Evolutionary conservation across 768 basidiomycete genomes (phyloP).

Genomic region (Boletus pseudo-olivaceus): DNA sequence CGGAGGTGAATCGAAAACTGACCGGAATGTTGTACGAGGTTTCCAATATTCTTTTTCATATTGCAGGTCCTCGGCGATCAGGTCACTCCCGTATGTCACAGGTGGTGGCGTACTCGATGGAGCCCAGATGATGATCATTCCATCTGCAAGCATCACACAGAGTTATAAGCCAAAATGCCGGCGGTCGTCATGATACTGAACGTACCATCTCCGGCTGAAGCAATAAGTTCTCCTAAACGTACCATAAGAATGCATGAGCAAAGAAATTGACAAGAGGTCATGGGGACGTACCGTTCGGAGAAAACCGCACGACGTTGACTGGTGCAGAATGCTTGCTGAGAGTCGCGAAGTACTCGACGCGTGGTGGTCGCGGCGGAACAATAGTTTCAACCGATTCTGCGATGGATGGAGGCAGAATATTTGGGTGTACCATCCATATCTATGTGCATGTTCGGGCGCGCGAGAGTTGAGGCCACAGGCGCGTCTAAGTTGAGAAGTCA

Average conservation of each 20-base stretch:
- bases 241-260: conserved; percentile 1
- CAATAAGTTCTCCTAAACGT: conserved; percentile 75
- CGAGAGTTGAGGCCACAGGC: conserved; percentile 5
- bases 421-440: conserved; percentile 95
- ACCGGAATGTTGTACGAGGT: conserved; percentile 82
- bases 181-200: conserved; percentile 4
- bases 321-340: conserved; percentile 89
- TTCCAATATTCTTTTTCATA: conserved; percentile 97
- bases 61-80: conserved; percentile 71
- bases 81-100: conserved; percentile 78
- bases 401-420: conserved; percentile 68
- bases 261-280: neutral
- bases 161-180: neutral
- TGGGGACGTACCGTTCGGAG: conserved; percentile 73
- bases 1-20: conserved; percentile 18
- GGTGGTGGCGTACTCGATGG: conserved; percentile 70
- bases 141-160: conserved; percentile 52
- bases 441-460: conserved; percentile 28
- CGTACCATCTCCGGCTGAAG: conserved; percentile 96
- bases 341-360: conserved; percentile 95
- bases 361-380: conserved; percentile 57
- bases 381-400: conserved; percentile 34
- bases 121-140: conserved; percentile 96
- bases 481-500: conserved; percentile 8
- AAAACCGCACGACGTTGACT: conserved; percentile 95